A percentile compares a stretch with the other conserved stretches of the same genome.
Conservation (phyloP, 2,329 filamentous ascomycete species). For the Davidsoniella neocaledoniae region DNA sequence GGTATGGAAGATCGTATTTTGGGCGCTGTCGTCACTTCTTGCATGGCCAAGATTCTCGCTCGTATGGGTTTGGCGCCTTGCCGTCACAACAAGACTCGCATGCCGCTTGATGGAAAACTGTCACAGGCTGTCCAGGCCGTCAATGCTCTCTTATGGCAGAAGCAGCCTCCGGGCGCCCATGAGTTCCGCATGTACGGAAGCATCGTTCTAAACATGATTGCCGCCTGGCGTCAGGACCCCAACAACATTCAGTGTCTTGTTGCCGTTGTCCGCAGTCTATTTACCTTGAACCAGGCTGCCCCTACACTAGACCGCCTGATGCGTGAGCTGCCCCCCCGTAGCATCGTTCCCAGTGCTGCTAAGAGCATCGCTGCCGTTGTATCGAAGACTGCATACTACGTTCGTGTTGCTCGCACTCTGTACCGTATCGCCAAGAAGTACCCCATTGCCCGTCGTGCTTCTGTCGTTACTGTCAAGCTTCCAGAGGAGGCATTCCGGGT, state of each 20-base stretch:
- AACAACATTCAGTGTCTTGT: constrained; percentile 4
- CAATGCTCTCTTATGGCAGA: constrained; percentile 7
- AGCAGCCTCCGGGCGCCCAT: constrained; percentile 2
- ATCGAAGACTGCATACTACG: constrained; percentile 11
- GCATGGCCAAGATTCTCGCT: constrained; percentile 11
- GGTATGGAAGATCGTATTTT: constrained; percentile 10
- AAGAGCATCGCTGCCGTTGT: constrained; percentile 11
- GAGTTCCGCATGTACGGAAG: constrained; percentile 6
- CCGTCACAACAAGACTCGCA: constrained; percentile 12
- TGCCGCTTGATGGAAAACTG: constrained; percentile 10
- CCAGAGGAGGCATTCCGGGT: constrained; percentile 3
- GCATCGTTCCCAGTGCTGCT: constrained; percentile 9
- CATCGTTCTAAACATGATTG: constrained; percentile 5
- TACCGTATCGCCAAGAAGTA: constrained; percentile 19
- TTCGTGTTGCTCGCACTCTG: constrained; percentile 14
- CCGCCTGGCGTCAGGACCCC: constrained; percentile 5
- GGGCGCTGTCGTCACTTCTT: constrained; percentile 7
- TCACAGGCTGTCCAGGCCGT: constrained; percentile 9
- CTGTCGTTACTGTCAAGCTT: constrained; percentile 18
- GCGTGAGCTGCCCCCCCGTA: constrained; percentile 4
- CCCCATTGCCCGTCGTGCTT: constrained; percentile 17
- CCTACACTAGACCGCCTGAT: constrained; percentile 8
- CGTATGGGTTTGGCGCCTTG: constrained; percentile 11
- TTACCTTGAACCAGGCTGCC: not conserved
- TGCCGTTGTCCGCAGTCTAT: constrained; percentile 5